phyloP scores from a whole-genome alignment of 2,329 filamentous ascomycete species.

The Pseudogymnoascus sp. region DNA sequence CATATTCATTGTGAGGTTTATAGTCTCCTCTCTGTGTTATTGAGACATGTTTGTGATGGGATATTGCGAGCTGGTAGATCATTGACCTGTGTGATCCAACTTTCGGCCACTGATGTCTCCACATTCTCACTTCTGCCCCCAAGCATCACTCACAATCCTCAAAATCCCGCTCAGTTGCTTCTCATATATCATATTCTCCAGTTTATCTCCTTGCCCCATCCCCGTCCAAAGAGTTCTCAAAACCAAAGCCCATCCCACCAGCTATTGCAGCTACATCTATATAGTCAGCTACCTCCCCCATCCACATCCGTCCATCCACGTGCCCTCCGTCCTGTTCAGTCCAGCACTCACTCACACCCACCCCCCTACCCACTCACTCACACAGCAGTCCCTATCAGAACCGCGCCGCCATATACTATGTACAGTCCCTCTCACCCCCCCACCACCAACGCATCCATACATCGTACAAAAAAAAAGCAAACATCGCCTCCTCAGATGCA shows the following conservation, averaged over 20 bases:
- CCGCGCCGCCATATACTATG: background rate
- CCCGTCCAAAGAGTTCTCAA: background rate
- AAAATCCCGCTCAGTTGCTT: background rate
- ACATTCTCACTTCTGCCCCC: background rate
- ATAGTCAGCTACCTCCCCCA: background rate
- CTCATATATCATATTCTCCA: background rate
- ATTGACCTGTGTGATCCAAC: no score
- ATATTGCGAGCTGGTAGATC: no score
- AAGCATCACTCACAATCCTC: background rate
- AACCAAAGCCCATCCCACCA: background rate
- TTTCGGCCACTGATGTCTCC: background rate
- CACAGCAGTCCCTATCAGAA: background rate
- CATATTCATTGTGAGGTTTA: no score
- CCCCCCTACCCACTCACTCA: background rate
- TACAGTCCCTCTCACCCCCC: background rate
- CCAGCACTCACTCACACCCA: background rate
- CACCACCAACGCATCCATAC: background rate
- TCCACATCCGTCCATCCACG: background rate
- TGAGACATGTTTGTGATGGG: no score
- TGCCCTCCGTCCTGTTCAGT: background rate
- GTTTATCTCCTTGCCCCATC: background rate
- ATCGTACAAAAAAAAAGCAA: background rate
- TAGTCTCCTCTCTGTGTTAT: no score
- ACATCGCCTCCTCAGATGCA: background rate
- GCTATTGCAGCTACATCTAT: background rate